Base-by-base conservation (phyloP, 768 basidiomycete genomes). In the Mycena alexandri region DNA sequence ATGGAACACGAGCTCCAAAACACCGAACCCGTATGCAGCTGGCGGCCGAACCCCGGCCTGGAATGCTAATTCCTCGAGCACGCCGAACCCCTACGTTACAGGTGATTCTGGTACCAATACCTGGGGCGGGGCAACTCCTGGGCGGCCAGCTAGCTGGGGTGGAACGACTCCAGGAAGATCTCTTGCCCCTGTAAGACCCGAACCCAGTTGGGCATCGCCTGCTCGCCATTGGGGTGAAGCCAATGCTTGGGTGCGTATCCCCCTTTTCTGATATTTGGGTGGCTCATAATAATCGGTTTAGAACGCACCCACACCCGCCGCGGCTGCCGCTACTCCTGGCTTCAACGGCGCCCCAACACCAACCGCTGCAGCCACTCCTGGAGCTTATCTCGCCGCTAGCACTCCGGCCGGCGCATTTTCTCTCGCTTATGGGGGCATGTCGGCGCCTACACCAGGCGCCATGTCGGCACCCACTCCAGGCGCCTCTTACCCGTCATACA, bases 21-120 rank as follows among this genome's bases (percentile, higher is more conserved):
- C 93, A 3, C 92, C 93, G 5, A 93, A 93, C 75, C 90, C 91
- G 1, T 91, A 93, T 65, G 76, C 82, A 17, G 76, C 76, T 54
- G 79, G 80, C 43, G 81, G 83, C 38, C 81, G 86, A 12, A 81
- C 81, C 68, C 87, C 86, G 33, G 87, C 87, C 22, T 65, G 70
- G 63, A 69, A 68, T 65, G 60, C 70, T 51, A 46, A 50, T 60
- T 52, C 79, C 71, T 75, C 81, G 24, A 53, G 69, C 57, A 54
- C 75, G 34, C 58, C 74, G 16, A 69, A 69, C 52, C 71, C 64
- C n/a, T 71, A 67, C 57, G 56, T 47, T 57, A 21, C 52, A 12
- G 48, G 42, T 6, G 65, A 64, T 48, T 66, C 73, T 33, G 59
- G 60, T 44, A 34, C 44, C 59, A 57, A 33, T 21, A 53, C 70